A percentile compares a stretch with the other conserved stretches of the same genome.
phyloP scores from a whole-genome alignment of 2,329 filamentous ascomycete genomes.

The Botrytis byssoidea region DNA sequence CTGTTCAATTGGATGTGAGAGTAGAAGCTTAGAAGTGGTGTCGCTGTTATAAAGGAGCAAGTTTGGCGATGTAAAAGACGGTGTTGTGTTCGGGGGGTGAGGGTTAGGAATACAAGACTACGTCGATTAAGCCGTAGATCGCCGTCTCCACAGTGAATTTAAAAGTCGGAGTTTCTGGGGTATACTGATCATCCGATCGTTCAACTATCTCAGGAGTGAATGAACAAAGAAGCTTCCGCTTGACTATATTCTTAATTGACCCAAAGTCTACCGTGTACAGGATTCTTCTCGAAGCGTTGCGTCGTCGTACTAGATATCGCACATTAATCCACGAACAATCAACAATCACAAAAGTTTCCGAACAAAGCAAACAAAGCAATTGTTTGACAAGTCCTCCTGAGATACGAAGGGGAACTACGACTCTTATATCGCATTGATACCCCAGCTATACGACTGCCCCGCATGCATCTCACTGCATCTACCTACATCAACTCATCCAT shows the following conservation, averaged over 20 bases:
- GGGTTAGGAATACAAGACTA: background rate
- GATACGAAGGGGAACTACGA: background rate
- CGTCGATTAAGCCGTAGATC: background rate
- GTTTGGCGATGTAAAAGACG: background rate
- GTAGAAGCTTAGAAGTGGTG: background rate
- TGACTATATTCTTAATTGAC: background rate
- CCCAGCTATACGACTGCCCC: background rate
- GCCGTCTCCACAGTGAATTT: background rate
- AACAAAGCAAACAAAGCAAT: background rate
- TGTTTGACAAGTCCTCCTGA: background rate
- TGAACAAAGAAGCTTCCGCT: background rate
- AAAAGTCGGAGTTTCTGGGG: slow-evolving; percentile 2
- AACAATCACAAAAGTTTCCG: background rate
- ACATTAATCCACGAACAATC: background rate
- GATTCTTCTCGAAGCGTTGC: background rate
- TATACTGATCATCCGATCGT: background rate
- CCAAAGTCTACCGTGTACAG: background rate
- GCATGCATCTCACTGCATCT: background rate
- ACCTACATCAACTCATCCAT: no score
- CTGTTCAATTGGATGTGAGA: background rate
- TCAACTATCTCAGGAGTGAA: background rate
- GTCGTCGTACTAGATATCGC: background rate
- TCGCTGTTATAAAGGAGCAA: background rate
- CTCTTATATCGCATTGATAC: background rate
- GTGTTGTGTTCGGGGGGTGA: background rate